Percentiles rank a stretch among this genome's conserved stretches.
phyloP scores from a whole-genome alignment of 2,329 filamentous ascomycete species.

The Acephala macrosclerotiorum region DNA sequence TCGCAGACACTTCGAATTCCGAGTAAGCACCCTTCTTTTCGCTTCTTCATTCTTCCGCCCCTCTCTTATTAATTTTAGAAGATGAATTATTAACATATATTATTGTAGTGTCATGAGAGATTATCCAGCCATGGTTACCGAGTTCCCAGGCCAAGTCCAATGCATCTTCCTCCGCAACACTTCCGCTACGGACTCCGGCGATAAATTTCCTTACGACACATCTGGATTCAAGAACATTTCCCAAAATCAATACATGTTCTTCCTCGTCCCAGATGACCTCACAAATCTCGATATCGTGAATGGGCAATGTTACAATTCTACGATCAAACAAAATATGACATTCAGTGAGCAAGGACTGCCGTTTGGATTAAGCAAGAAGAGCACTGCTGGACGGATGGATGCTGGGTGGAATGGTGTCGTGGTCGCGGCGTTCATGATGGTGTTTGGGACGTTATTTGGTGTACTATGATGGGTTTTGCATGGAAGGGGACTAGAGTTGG shows the following conservation, averaged over 20 bases:
- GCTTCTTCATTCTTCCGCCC: too few species aligned
- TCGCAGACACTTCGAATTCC: constrained; percentile 79
- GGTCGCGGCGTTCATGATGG: constrained; percentile 23
- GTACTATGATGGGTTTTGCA: constrained; percentile 23
- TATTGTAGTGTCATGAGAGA: constrained; percentile 60
- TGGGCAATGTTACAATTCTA: constrained; percentile 72
- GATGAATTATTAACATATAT: too few species aligned
- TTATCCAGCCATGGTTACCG: constrained; percentile 65
- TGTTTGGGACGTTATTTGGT: constrained; percentile 25
- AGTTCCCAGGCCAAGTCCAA: constrained; percentile 75
- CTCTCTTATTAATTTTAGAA: too few species aligned
- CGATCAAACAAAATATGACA: constrained; percentile 73
- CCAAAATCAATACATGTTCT: constrained; percentile 80
- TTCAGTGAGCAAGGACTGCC: constrained; percentile 70
- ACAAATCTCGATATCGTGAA: constrained; percentile 69
- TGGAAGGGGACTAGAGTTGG: background rate
- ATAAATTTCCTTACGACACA: constrained; percentile 80
- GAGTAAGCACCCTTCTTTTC: constrained; percentile 55
- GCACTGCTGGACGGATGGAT: constrained; percentile 26
- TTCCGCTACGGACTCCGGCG: constrained; percentile 68
- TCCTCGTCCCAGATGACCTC: constrained; percentile 74
- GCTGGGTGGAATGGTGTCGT: constrained; percentile 21
- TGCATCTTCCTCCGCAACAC: constrained; percentile 83
- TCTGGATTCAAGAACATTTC: constrained; percentile 72
- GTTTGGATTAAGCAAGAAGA: constrained; percentile 46